These are phyloP conservation scores for Penicillium antarcticum DNA, from an alignment of 495 filamentous ascomycete genomes.

Conservation along the genomic window DNA sequence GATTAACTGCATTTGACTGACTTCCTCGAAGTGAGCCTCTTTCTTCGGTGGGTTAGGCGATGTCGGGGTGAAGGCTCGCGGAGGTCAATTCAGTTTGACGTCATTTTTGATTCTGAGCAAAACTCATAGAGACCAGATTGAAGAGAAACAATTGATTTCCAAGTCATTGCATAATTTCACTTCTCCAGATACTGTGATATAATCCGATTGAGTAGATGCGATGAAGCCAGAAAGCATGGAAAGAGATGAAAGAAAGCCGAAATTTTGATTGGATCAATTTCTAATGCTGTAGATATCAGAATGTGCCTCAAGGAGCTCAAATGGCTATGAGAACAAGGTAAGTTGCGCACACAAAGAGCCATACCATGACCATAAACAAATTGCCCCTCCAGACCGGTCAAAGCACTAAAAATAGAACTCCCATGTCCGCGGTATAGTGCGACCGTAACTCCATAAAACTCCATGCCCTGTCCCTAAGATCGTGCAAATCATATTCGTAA, in stretches of 20 bases:
- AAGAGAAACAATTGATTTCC: neutral
- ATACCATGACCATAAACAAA: neutral
- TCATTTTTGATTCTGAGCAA: neutral
- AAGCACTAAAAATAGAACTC: neutral
- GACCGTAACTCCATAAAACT: neutral
- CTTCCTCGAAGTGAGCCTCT: neutral
- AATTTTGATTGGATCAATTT: neutral
- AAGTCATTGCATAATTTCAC: neutral
- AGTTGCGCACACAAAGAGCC: neutral
- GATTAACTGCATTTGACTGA: no score
- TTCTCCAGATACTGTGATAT: no score
- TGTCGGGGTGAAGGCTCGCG: neutral
- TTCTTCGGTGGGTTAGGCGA: neutral
- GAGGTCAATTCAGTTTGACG: slow-evolving; percentile 2
- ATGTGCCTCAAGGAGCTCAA: neutral
- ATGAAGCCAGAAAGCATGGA: no score
- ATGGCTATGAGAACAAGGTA: neutral
- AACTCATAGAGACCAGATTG: no score
- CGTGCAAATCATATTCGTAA: slow-evolving; percentile 1
- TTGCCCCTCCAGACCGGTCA: neutral
- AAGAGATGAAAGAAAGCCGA: no score
- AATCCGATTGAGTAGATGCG: no score
- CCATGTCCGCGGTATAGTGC: neutral
- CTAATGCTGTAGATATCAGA: neutral
- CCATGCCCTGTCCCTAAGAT: neutral